These are phyloP conservation scores for Xylaria hypoxylon DNA, from an alignment of 2,329 filamentous ascomycete genomes.

Conservation along the genomic window DNA sequence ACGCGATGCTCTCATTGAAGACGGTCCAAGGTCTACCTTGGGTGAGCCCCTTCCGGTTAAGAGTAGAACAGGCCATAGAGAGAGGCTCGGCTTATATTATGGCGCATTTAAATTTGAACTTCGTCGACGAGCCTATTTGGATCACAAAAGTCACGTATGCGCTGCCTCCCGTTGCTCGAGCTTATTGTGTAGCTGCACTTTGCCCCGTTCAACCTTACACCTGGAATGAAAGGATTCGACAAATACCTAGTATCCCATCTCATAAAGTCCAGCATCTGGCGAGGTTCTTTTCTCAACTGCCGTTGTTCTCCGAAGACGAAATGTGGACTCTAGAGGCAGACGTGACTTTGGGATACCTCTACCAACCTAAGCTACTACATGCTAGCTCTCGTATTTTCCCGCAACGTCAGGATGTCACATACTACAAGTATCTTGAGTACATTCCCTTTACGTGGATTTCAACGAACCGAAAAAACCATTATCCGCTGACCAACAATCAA, in stretches of 20 bases:
- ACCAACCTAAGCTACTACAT: neutral
- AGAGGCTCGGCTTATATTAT: neutral
- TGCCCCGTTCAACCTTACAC: neutral
- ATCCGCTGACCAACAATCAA: neutral
- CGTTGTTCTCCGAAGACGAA: neutral
- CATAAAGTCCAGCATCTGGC: too few relatives aligned
- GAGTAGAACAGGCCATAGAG: too few relatives aligned
- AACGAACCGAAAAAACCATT: neutral
- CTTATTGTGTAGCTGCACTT: neutral
- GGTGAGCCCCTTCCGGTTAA: too few relatives aligned
- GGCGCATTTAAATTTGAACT: too few relatives aligned
- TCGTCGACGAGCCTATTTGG: conserved; percentile 9
- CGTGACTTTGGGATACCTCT: neutral
- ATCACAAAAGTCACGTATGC: conserved; percentile 8
- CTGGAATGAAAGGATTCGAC: neutral
- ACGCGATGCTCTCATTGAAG: too few relatives aligned
- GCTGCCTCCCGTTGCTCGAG: neutral
- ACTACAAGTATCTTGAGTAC: conserved; percentile 24
- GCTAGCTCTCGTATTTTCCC: neutral
- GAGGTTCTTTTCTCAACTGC: neutral
- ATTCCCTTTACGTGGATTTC: conserved; percentile 22
- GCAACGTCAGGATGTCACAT: neutral
- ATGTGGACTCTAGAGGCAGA: neutral
- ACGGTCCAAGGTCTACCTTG: too few relatives aligned
- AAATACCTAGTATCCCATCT: too few relatives aligned